These are phyloP conservation scores for Isatis tinctoria DNA, from an alignment of 345 rosid genomes.

Conservation along the genomic window DNA sequence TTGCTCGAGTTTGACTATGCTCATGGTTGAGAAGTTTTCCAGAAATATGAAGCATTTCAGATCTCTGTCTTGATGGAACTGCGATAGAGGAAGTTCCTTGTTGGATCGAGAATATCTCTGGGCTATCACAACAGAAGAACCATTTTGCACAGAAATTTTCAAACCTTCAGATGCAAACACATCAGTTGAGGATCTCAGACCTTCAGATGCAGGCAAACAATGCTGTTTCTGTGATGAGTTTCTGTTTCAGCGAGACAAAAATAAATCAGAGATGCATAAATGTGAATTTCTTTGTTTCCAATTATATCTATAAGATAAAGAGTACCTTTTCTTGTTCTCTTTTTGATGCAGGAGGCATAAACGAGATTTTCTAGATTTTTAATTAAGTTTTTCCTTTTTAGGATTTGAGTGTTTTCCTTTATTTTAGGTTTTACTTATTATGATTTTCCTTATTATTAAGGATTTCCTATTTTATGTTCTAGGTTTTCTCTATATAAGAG, in stretches of 20 bases:
- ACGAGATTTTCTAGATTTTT: too few relatives aligned
- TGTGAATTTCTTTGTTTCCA: too few relatives aligned
- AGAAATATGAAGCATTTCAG: background rate
- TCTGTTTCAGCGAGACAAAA: too few relatives aligned
- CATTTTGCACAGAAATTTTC: background rate
- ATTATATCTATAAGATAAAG: too few relatives aligned
- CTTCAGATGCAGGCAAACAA: background rate
- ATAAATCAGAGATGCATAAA: too few relatives aligned
- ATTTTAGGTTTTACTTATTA: too few relatives aligned
- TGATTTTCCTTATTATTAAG: too few relatives aligned
- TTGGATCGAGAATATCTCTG: background rate
- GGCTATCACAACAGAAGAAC: conserved; percentile 1
- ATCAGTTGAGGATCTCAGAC: background rate
- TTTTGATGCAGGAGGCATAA: too few relatives aligned
- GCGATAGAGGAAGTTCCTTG: background rate
- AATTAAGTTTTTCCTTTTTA: too few relatives aligned
- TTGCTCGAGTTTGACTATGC: background rate
- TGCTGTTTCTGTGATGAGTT: background rate
- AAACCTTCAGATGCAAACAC: background rate
- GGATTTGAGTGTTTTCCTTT: too few relatives aligned
- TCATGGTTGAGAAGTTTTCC: background rate
- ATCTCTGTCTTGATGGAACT: background rate
- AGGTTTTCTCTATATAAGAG: too few relatives aligned
- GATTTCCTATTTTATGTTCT: too few relatives aligned
- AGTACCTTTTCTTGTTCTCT: background rate